Evolutionary conservation across 108 stramenopile species (phyloP), one percentile per base, ranked within the genome.

Genomic region (Cyclotella atomus): DNA sequence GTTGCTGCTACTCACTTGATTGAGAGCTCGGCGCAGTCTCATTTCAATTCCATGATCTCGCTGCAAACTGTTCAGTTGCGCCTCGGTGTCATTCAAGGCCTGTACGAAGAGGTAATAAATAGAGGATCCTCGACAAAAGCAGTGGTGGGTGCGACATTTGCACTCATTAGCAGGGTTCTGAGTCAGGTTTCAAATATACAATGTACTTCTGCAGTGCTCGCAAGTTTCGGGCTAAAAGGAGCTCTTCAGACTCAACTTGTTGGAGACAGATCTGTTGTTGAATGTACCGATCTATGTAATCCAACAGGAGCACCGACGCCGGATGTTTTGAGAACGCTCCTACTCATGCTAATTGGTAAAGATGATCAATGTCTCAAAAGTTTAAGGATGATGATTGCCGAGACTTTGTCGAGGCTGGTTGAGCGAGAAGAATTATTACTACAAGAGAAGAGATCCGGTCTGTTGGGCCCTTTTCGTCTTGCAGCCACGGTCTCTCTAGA

Each of bases 1-100:
- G 84, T 85, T n/a, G 79, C 83, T 28, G 85, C 85, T 52, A 56
- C 78, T 10, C 84, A 88, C 14, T 60, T 91, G 23, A 12, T 91
- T 15, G 63, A 83, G 41, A 77, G 83, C 56, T 12, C 30, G 20
- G 3, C 56, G 56, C 41, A 82, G 25, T 57, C 73, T n/a, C 46
- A 76, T 30, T 86, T 86, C 55, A 47, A 72, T 41, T 81, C 83
- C 35, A 61, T 80, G 55, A 45, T 68, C 14, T 30, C 68, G 16
- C 28, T 69, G 30, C 72, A 66, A 55, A 34, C 59, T 34, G 59
- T 87, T 25, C 72, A 67, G 46, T 56, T 74, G 15, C 59, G 20
- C 10, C 55, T 19, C 55, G 54, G 69, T 21, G 71, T 68, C 7
- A 64, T 80, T 0, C 19, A 47, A 15, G 68, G 68, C 19, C 59